phyloP scores from a whole-genome alignment of 1,284 basidiomycete genomes.

The Takashimella koratensis region DNA sequence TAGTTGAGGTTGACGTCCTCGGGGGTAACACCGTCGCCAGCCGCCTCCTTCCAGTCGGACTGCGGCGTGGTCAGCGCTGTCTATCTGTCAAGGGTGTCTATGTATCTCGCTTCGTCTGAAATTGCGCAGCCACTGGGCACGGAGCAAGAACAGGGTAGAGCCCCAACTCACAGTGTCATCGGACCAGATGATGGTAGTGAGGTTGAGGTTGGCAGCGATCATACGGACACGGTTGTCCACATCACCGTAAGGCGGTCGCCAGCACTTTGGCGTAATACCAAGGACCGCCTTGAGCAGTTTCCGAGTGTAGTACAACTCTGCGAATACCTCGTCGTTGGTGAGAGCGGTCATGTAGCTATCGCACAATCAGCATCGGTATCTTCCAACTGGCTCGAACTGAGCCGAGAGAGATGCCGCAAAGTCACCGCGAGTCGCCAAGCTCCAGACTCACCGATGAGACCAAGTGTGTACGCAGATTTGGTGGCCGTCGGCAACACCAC shows the following conservation, averaged over 20 bases:
- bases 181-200: conserved; percentile 53
- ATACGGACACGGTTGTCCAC: conserved; percentile 23
- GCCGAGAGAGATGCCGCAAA: background rate
- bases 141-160: too few relatives aligned
- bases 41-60: conserved; percentile 50
- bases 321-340: conserved; percentile 53
- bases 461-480: conserved; percentile 52
- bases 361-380: background rate
- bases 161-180: conserved; percentile 46
- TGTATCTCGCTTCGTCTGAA: too few relatives aligned
- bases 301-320: conserved; percentile 56
- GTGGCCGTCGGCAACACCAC: conserved; percentile 50
- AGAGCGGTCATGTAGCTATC: conserved; percentile 52
- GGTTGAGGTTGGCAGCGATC: conserved; percentile 40
- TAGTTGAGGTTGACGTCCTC: conserved; percentile 51
- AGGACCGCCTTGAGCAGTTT: conserved; percentile 53
- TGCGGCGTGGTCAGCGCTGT: too few relatives aligned
- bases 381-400: background rate
- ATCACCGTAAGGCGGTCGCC: conserved; percentile 53
- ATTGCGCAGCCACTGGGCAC: too few relatives aligned
- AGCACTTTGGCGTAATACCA: conserved; percentile 53
- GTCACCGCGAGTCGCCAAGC: too few relatives aligned
- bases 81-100: too few relatives aligned
- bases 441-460: conserved; percentile 46
- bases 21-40: conserved; percentile 36